phyloP scores from a whole-genome alignment of 2,329 filamentous ascomycete species.

The Chaetomiaceae sp. region DNA sequence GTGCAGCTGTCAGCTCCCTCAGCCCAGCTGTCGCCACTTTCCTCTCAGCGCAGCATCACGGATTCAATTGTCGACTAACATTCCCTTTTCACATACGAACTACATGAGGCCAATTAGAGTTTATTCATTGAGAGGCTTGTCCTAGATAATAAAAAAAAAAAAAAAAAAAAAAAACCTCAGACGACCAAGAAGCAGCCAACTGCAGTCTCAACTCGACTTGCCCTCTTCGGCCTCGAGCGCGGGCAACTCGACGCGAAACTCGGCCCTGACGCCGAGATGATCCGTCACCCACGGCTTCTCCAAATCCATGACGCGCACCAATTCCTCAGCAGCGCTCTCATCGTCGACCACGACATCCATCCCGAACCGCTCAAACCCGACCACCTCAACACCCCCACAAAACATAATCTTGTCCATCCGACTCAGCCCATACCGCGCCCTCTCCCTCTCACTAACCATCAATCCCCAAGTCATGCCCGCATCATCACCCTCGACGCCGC shows the following conservation, averaged over 20 bases:
- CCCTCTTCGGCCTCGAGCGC: not conserved
- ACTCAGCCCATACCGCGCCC: conserved; percentile 43
- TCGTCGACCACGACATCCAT: conserved; percentile 38
- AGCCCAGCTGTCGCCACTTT: too few species aligned
- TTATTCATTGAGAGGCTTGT: too few species aligned
- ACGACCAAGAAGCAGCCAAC: too few species aligned
- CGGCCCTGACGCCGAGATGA: conserved; percentile 42
- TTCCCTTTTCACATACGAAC: too few species aligned
- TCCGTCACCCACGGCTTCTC: conserved; percentile 47
- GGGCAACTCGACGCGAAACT: conserved; percentile 4
- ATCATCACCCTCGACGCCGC: conserved; percentile 45
- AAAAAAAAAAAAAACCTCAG: too few species aligned
- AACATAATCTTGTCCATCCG: conserved; percentile 57
- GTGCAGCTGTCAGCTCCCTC: too few species aligned
- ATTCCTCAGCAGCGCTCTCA: conserved; percentile 27
- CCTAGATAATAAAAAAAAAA: too few species aligned
- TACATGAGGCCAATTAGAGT: too few species aligned
- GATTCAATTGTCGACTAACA: too few species aligned
- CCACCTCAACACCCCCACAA: conserved; percentile 33
- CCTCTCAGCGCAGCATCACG: too few species aligned
- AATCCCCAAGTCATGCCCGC: conserved; percentile 55
- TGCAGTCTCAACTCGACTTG: too few species aligned
- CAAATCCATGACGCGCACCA: conserved; percentile 27
- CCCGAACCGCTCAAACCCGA: conserved; percentile 44
- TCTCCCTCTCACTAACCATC: conserved; percentile 39